These are phyloP conservation scores for Phialophora tarda DNA, from an alignment of 2,329 filamentous ascomycete species.

Conservation along the genomic window DNA sequence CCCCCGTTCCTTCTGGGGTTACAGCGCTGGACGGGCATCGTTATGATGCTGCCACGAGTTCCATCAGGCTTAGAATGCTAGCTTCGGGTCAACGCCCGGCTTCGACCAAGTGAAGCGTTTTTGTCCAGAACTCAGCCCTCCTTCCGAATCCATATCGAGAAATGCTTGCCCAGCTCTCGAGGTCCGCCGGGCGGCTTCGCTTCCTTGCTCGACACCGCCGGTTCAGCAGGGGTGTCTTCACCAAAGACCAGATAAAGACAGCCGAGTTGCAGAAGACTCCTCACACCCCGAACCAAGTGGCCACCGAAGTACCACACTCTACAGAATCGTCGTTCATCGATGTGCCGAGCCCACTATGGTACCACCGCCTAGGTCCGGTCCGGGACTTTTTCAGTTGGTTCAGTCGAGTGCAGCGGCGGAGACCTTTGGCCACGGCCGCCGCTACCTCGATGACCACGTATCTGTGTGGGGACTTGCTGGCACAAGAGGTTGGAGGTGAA, in stretches of 20 bases:
- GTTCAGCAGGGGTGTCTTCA: constrained; percentile 32
- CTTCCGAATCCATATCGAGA: neutral
- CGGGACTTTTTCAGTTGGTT: constrained; percentile 40
- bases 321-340: constrained; percentile 31
- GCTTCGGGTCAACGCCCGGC: neutral
- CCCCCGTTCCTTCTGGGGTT: neutral
- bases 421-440: constrained; percentile 79
- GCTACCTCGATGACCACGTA: constrained; percentile 78
- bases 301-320: constrained; percentile 34
- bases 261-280: constrained; percentile 35
- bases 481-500: constrained; percentile 43
- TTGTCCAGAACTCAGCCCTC: neutral
- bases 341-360: constrained; percentile 38
- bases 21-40: neutral
- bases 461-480: constrained; percentile 55
- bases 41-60: neutral
- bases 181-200: constrained; percentile 1
- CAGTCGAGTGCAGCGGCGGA: constrained; percentile 68
- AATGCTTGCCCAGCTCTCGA: constrained; percentile 12
- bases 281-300: constrained; percentile 35
- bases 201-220: constrained; percentile 9
- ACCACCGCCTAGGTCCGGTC: constrained; percentile 39
- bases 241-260: constrained; percentile 35
- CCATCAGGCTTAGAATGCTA: neutral
- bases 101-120: neutral